Evolutionary conservation across 192 early-diverging fungal genomes (phyloP).

Genomic region (Rhizophagus sp.): DNA sequence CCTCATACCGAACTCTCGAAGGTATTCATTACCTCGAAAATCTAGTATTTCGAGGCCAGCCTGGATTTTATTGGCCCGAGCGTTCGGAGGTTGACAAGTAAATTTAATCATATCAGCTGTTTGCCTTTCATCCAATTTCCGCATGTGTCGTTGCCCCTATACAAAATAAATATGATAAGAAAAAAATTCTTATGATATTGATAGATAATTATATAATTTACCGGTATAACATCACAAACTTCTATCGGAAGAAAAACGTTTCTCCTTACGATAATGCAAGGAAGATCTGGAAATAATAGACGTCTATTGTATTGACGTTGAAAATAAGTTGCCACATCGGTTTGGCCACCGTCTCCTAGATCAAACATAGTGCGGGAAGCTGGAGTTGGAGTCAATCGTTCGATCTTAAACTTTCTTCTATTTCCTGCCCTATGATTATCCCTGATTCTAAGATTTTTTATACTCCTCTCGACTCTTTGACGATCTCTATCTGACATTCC

Average conservation of each 20-base stretch:
- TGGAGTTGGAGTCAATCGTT: conserved; percentile 62
- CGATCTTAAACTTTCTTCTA: conserved; percentile 68
- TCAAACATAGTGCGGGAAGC: conserved; percentile 74
- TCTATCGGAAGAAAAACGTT: conserved; percentile 84
- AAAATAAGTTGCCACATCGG: too few relatives aligned
- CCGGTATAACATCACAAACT: conserved; percentile 73
- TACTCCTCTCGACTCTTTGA: conserved; percentile 43
- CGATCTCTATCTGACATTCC: conserved; percentile 45
- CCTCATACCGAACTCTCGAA: conserved; percentile 74
- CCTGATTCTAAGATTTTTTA: conserved; percentile 56
- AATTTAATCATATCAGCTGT: conserved; percentile 96
- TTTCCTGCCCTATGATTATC: conserved; percentile 64
- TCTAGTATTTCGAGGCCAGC: conserved; percentile 64
- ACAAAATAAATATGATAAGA: conserved; percentile 10
- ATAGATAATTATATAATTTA: neutral
- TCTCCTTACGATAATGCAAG: conserved; percentile 73
- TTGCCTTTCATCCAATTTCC: conserved; percentile 82
- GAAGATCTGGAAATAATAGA: conserved; percentile 64
- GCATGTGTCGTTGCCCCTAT: conserved; percentile 76
- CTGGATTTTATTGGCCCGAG: conserved; percentile 80
- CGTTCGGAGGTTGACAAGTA: conserved; percentile 79
- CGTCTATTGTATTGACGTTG: conserved; percentile 33
- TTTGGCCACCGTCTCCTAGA: conserved; percentile 30
- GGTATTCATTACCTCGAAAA: conserved; percentile 67
- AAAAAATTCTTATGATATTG: neutral